Percentiles rank a stretch among this genome's conserved stretches.
phyloP scores from a whole-genome alignment of 2,329 filamentous ascomycete species.

The Zelopaecilomyces penicillatus region DNA sequence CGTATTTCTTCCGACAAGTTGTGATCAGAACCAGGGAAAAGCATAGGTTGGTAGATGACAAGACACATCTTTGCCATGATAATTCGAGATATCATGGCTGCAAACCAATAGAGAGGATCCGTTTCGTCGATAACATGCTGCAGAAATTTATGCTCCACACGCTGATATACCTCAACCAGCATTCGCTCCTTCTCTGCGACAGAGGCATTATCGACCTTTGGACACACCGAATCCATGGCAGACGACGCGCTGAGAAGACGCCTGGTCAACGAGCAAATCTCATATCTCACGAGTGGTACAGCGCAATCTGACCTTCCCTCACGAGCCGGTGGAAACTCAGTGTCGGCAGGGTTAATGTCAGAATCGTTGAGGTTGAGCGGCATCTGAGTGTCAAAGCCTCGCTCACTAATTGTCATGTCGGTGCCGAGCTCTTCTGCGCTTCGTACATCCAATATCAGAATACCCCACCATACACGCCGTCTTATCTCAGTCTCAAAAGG shows the following conservation, averaged over 20 bases:
- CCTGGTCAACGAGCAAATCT: conserved; percentile 37
- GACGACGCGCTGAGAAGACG: conserved; percentile 26
- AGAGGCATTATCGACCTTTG: conserved; percentile 19
- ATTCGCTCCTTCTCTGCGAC: conserved; percentile 32
- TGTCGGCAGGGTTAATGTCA: conserved; percentile 38
- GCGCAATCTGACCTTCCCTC: conserved; percentile 46
- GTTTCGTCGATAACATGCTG: conserved; percentile 39
- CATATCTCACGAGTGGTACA: conserved; percentile 39
- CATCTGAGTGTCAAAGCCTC: conserved; percentile 38
- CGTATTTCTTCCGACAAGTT: conserved; percentile 53
- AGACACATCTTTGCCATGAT: conserved; percentile 74
- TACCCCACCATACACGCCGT: conserved; percentile 53
- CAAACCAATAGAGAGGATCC: conserved; percentile 57
- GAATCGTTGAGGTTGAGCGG: conserved; percentile 44
- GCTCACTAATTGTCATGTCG: conserved; percentile 33
- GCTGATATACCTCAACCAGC: conserved; percentile 43
- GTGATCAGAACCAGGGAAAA: conserved; percentile 48
- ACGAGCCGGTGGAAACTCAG: conserved; percentile 37
- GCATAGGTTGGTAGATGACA: conserved; percentile 65
- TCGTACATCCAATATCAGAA: conserved; percentile 48
- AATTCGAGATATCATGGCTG: conserved; percentile 58
- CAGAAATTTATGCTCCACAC: conserved; percentile 48
- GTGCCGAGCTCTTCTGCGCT: conserved; percentile 46
- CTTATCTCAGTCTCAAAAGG: conserved; percentile 54
- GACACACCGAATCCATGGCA: conserved; percentile 23